Conservation (phyloP, 352 stramenopile species). For the Globisporangium apiculatum region DNA sequence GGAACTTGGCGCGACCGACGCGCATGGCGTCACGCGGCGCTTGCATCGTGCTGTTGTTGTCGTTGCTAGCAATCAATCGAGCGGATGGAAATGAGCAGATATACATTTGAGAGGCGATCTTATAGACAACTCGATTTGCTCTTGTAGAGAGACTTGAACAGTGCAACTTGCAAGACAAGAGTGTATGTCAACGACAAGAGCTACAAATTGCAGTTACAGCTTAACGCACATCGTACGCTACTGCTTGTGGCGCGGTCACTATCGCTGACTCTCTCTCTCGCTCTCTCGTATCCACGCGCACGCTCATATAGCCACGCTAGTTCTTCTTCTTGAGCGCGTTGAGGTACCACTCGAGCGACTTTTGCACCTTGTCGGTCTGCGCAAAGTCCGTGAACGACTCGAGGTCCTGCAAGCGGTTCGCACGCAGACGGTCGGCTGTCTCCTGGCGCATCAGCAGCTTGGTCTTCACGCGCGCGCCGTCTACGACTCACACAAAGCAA, state of each 20-base stretch:
- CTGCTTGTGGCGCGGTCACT: no score
- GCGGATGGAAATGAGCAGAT: no score
- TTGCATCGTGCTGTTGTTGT: background rate
- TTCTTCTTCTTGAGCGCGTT: conserved; percentile 75
- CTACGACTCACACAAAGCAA: conserved; percentile 13
- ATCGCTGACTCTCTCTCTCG: no score
- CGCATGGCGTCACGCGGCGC: conserved; percentile 12
- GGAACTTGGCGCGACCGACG: conserved; percentile 28
- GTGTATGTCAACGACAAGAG: no score
- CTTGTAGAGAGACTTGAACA: no score
- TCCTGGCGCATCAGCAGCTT: conserved; percentile 75
- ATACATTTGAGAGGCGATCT: no score
- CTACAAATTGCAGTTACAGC: no score
- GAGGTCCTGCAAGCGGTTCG: conserved; percentile 46
- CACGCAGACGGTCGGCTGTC: conserved; percentile 50
- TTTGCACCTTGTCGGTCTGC: conserved; percentile 79
- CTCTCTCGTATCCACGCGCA: no score
- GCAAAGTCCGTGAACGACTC: conserved; percentile 68
- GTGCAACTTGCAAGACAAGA: no score
- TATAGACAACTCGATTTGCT: no score
- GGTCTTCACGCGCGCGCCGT: conserved; percentile 60
- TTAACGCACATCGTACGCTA: no score
- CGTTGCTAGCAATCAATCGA: no score
- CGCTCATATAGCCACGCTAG: background rate
- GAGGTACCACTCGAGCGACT: conserved; percentile 71